Base-by-base conservation (phyloP, 345 rosid genomes). In the Brassica carinata region DNA sequence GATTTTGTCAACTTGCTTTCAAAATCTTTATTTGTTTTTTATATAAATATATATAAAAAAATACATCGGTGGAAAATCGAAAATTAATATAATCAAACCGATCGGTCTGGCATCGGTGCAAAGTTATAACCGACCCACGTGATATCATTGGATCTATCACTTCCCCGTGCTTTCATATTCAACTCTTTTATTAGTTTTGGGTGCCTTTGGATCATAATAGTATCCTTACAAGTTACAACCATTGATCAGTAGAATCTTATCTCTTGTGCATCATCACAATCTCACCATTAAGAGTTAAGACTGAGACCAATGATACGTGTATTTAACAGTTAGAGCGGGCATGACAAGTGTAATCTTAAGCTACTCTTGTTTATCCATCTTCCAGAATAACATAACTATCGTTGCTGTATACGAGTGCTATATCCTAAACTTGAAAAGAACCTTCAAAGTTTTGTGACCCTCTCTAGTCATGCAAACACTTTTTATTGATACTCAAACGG, bases 1-100 rank as follows among this genome's bases (percentile, higher is more conserved):
- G 82, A 79, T 79, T 73, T 79, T 79, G 78, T 79, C 72, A 43
- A 78, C 69, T 72, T 27, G 66, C 72, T 65, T 78, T 71, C 58
- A 53, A 64, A 34, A 71, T 61, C 27, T 69, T 77, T 77, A 0
- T 43, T 58, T 76, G 5, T 15, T 34, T 15, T 29, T 29, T 29
- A 29, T 29, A 29, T 29, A 29, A 29, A 29, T 29, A 29, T 29
- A 29, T 23, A 23, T 23, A 23, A 23, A 29, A 27, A 27, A 29
- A 29, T 29, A 29, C 31, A 29, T 29, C 31, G 31, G 31, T 29
- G 31, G 31, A 29, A 29, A 29, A 29, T 29, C 31, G 31, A 29
- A 0, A 29, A 29, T 29, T 29, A 29, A 29, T 29, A 48, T 14
- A 30, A 51, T 33, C 73, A 51, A 70, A 70, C 64, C 48, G 73